Evolutionary conservation across 305 asterid species (phyloP), one percentile per base, ranked within the genome.

Genomic region (Fraxinus floribunda): DNA sequence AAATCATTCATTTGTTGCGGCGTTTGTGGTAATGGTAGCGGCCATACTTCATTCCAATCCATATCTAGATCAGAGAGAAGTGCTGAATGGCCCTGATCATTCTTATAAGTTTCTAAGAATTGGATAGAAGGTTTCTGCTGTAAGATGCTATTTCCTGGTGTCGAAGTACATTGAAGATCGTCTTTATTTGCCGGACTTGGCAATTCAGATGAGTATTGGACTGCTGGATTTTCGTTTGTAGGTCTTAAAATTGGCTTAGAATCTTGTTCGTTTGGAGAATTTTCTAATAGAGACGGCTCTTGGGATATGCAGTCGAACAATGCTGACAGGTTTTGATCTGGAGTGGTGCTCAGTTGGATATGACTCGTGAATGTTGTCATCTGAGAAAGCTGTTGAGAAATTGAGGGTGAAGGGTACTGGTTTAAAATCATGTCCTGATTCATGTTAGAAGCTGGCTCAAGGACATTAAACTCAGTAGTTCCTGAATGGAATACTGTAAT

Each of bases 21-120:
- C 77, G 24, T 34, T 64, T 84, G 78, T 30, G 82, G 84, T 36
- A 18, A 55, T 34, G 80, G 32, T 39, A 46, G 80, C 44, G 87
- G 22, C 68, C 68, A 57, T 57, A 5, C 70, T 7, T 26, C 10
- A 46, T 46, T 66, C 82, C 84, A 55, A 64, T 75, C 60, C 44
- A 78, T 46, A 46, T 85, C 86, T 79, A 81, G 83, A 76, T 52
- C 83, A 8, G 60, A 35, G 13, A 81, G 66, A 7, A 52, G 57
- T 24, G 38, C 57, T 26, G 52, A 10, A 44, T 4, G 0, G n/a
- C 52, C 5, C 52, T 44, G 52, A 44, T 44, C 52, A 44, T 44
- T 44, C 16, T 44, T 44, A 13, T 11, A 13, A 46, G 6, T 11
- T 46, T 46, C n/a, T 13, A 11, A 46, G n/a, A 13, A 46, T 46